A percentile compares a stretch with the other conserved stretches of the same genome.
phyloP scores from a whole-genome alignment of 805 yeast genomes.

The Yamadazyma philogaea region DNA sequence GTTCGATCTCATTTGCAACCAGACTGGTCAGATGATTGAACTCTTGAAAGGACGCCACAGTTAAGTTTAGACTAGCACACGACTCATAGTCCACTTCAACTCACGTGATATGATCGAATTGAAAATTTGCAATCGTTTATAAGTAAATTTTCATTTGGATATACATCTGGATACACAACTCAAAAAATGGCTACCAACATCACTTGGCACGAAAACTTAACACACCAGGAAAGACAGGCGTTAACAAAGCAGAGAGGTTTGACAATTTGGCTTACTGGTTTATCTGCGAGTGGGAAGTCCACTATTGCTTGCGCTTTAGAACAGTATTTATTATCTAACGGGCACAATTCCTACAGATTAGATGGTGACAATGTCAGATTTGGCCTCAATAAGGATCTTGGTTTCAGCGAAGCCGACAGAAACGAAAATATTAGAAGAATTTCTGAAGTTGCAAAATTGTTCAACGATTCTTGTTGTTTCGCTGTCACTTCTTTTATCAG shows the following conservation, averaged over 20 bases:
- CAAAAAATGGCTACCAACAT: slow-evolving; percentile 84
- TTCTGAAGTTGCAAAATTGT: slow-evolving; percentile 88
- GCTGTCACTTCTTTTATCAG: slow-evolving; percentile 90
- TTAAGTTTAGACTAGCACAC: neutral
- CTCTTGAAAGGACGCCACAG: neutral
- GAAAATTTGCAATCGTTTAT: slow-evolving; percentile 6
- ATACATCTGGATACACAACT: too few relatives aligned
- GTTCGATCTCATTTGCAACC: too few relatives aligned
- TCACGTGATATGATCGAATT: slow-evolving; percentile 13
- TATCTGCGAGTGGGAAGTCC: slow-evolving; percentile 92
- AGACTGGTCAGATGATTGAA: too few relatives aligned
- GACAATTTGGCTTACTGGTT: slow-evolving; percentile 93
- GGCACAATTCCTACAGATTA: slow-evolving; percentile 75
- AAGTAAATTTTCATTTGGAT: neutral
- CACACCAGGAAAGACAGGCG: slow-evolving; percentile 73
- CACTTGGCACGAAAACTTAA: slow-evolving; percentile 92
- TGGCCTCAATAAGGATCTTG: slow-evolving; percentile 92
- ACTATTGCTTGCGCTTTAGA: slow-evolving; percentile 95
- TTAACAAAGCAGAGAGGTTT: slow-evolving; percentile 80
- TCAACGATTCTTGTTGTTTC: slow-evolving; percentile 88
- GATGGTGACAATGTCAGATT: slow-evolving; percentile 95
- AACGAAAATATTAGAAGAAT: slow-evolving; percentile 94
- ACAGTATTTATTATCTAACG: slow-evolving; percentile 68
- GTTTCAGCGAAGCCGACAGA: slow-evolving; percentile 87
- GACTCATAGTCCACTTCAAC: neutral